Evolutionary conservation across 768 basidiomycete genomes (phyloP), one percentile per base, ranked within the genome.

Genomic region (Russula vinacea): DNA sequence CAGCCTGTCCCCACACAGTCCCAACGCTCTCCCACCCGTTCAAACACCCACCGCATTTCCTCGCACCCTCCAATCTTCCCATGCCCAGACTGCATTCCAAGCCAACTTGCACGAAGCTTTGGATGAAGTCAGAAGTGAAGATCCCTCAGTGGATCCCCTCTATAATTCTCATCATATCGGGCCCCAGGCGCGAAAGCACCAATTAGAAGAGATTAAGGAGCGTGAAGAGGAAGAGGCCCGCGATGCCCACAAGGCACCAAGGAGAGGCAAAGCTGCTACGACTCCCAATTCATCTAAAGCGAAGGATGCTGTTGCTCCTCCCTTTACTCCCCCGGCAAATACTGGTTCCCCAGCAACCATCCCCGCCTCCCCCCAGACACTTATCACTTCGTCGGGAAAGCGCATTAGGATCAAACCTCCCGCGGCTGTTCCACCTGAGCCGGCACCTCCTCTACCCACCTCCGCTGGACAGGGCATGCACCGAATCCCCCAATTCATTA

Each of bases 371-470:
- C 55, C 72, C 2, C 75, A 78, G 7, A 70, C 80, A 17, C 70
- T 82, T 33, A 78, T 82, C 14, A 78, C 80, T 0, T 77, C 78
- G 54, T 77, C 77, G n/a, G 83, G 83, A 13, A 76, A 81, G 33
- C 76, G 80, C 26, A 69, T 83, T 50, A 78, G 83, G 62, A 76
- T 83, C 60, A 83, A 82, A 62, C 79, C 82, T 0, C 78, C 81
- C 39, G 71, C 73, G 29, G 74, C 74, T 17, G 71, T 73, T 47
- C 59, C 70, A 11, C 51, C 61, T 22, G 69, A 67, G 42, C 58
- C 65, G 6, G 54, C 62, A 26, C 58, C 64, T 40, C n/a, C n/a
- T n/a, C 58, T 62, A 8, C 17, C 66, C 29, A 5, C 29, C 24
- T 3, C 74, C 68, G 33, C 65, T 29, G 45, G 66, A 65, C 55